Conservation (phyloP, 257 asterid genomes). For the Sherardia arvensis region DNA sequence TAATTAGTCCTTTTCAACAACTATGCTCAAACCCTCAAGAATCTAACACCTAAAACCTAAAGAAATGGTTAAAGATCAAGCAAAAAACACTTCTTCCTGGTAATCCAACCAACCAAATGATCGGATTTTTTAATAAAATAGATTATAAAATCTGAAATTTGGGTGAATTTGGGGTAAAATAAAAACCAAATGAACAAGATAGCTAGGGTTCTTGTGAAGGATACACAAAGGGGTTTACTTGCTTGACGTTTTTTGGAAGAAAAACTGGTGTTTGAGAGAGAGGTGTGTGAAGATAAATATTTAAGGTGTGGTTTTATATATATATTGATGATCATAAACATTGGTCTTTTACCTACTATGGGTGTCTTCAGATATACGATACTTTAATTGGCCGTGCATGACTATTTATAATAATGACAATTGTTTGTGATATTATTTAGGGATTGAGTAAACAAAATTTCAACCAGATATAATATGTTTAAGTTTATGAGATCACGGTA, state of each 20-base stretch:
- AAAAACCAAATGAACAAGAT: slow-evolving; percentile 2
- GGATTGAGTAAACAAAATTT: no score
- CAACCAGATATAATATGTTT: no score
- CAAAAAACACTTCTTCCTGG: neutral
- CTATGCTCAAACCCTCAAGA: slow-evolving; percentile 22
- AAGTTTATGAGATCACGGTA: no score
- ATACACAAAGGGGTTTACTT: slow-evolving; percentile 13
- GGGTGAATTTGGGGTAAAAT: slow-evolving; percentile 1
- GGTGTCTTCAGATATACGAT: slow-evolving; percentile 60
- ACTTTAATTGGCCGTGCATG: slow-evolving; percentile 16
- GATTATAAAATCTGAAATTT: neutral
- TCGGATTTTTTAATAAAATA: neutral
- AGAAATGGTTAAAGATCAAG: neutral
- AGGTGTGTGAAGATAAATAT: slow-evolving; percentile 16
- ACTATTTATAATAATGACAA: neutral
- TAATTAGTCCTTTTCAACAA: slow-evolving; percentile 16
- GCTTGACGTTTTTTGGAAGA: slow-evolving; percentile 31
- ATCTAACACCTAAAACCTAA: slow-evolving; percentile 27
- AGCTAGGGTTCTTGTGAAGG: slow-evolving; percentile 8
- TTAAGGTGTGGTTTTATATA: slow-evolving; percentile 18
- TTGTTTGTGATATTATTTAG: no score
- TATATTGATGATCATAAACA: neutral
- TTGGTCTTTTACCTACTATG: slow-evolving; percentile 57
- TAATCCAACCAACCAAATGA: slow-evolving; percentile 4
- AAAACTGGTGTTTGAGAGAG: slow-evolving; percentile 17